Evolutionary conservation across 1,139 yeast species (phyloP).

Genomic region (Komagataea norvegica): DNA sequence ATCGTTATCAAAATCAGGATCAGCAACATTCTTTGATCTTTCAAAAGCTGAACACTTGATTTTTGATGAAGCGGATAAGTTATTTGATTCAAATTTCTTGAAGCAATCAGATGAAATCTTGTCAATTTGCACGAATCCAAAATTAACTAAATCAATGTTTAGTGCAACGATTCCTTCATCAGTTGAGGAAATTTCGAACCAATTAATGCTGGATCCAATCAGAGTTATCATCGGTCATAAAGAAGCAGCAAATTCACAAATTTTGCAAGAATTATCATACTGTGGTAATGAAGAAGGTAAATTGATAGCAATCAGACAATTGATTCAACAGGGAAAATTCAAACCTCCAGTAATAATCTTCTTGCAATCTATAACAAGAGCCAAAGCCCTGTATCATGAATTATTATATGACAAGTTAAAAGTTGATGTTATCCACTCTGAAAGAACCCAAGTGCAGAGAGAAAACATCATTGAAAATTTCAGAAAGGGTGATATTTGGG

Average conservation of each 20-base stretch:
- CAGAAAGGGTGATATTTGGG: conserved; percentile 91
- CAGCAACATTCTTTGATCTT: conserved; percentile 39
- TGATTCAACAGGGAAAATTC: conserved; percentile 79
- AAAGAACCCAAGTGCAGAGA: conserved; percentile 85
- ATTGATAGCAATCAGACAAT: conserved; percentile 81
- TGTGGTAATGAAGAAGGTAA: conserved; percentile 97
- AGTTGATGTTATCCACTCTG: conserved; percentile 96
- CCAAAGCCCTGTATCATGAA: conserved; percentile 92
- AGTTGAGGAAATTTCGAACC: conserved; percentile 82
- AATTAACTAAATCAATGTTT: conserved; percentile 68
- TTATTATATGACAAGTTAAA: conserved; percentile 83
- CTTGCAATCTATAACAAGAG: conserved; percentile 87
- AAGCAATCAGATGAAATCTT: conserved; percentile 88
- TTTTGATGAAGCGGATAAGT: conserved; percentile 93
- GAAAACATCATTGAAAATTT: conserved; percentile 80
- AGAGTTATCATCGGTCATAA: conserved; percentile 89
- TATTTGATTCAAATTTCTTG: conserved; percentile 85
- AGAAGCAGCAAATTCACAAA: conserved; percentile 82
- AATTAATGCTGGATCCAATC: conserved; percentile 80
- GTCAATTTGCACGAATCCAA: conserved; percentile 49
- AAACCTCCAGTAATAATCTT: conserved; percentile 92
- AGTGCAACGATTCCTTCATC: conserved; percentile 95
- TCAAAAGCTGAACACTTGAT: conserved; percentile 66
- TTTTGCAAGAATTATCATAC: conserved; percentile 78
- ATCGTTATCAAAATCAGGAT: conserved; percentile 41